A percentile compares a stretch with the other conserved stretches of the same genome.
Conservation (phyloP, 2,329 filamentous ascomycete genomes). For the Beauveria sp. region DNA sequence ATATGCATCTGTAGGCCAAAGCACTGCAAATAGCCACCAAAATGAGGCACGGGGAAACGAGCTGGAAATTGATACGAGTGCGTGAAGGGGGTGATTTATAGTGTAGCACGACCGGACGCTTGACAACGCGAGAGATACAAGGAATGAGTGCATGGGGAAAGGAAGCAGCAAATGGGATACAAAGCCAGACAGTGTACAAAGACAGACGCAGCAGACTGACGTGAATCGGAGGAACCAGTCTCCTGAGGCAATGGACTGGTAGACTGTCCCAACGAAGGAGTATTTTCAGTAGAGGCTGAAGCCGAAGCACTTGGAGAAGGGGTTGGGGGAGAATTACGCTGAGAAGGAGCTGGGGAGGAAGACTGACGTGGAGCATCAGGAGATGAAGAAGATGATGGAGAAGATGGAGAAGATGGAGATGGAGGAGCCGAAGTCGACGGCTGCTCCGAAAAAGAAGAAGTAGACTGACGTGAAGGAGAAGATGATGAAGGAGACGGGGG, state of each 20-base stretch:
- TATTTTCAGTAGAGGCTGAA: background rate
- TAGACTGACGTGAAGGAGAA: constrained; percentile 18
- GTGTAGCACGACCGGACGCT: too few relatives aligned
- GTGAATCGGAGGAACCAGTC: background rate
- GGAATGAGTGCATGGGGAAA: background rate
- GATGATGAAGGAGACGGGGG: constrained; percentile 19
- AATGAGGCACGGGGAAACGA: background rate
- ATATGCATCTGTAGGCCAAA: background rate
- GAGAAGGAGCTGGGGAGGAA: background rate
- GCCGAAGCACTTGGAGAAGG: background rate
- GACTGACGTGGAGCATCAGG: constrained; percentile 1
- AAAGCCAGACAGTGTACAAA: too few relatives aligned
- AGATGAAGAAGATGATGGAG: background rate
- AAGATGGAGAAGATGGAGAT: constrained; percentile 11
- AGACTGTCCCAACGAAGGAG: background rate
- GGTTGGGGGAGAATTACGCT: background rate
- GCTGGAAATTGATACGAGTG: too few relatives aligned
- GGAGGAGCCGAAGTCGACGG: constrained; percentile 14
- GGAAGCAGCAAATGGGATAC: background rate
- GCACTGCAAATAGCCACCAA: background rate
- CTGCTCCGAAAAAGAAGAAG: constrained; percentile 16
- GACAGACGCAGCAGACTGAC: background rate
- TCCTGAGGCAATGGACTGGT: background rate
- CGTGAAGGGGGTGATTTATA: too few relatives aligned
- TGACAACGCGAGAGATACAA: background rate